Evolutionary conservation across 129 eudicot genomes (phyloP).

Genomic region (Deinandra increscens): DNA sequence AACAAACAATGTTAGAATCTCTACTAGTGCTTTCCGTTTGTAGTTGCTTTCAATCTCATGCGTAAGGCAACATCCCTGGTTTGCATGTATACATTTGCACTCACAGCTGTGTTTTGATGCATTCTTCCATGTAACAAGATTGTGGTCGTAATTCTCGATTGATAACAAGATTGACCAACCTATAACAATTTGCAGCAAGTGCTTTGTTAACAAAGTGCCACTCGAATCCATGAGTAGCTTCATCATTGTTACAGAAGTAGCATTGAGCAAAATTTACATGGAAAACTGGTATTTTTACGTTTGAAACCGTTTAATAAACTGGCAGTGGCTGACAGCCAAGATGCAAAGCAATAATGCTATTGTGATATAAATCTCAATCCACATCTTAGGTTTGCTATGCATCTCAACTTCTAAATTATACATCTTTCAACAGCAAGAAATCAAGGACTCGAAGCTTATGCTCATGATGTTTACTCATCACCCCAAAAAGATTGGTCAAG

Average conservation of each 20-base stretch:
- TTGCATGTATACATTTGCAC: too few species aligned
- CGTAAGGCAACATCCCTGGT: too few species aligned
- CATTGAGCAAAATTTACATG: not conserved
- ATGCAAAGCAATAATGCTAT: not conserved
- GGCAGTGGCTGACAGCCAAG: not conserved
- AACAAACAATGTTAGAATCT: not conserved
- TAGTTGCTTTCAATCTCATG: too few species aligned
- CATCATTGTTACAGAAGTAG: not conserved
- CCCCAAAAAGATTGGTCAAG: not conserved
- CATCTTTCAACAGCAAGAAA: not conserved
- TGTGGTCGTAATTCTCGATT: too few species aligned
- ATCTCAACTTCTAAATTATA: not conserved
- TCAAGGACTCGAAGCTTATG: not conserved
- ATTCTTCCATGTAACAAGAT: not conserved
- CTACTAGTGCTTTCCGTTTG: not conserved
- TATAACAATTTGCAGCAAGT: too few species aligned
- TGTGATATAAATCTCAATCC: not conserved
- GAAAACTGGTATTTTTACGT: not conserved
- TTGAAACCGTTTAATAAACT: not conserved
- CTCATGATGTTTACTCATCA: not conserved
- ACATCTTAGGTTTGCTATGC: not conserved
- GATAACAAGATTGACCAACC: too few species aligned
- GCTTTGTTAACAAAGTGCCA: not conserved
- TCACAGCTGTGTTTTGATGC: too few species aligned
- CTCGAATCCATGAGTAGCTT: not conserved